Percentiles rank a stretch among this genome's conserved stretches.
Conservation (phyloP, 495 filamentous ascomycete species). For the Pyronema omphalodes region DNA sequence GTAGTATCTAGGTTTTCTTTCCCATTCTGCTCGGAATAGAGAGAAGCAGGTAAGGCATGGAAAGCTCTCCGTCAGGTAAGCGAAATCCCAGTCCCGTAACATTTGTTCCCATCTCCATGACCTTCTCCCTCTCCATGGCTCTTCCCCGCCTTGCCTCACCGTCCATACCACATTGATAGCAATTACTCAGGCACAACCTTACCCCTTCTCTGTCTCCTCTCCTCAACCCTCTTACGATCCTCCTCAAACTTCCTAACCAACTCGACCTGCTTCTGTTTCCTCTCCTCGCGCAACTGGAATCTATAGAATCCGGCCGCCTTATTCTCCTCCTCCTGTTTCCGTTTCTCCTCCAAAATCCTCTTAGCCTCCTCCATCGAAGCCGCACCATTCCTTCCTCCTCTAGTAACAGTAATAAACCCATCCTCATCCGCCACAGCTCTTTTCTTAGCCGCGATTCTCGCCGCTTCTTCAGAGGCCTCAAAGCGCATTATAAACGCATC, state of each 20-base stretch:
- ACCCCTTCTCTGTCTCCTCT: constrained; percentile 35
- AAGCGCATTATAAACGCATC: constrained; percentile 70
- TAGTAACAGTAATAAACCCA: constrained; percentile 81
- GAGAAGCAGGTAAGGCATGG: no score
- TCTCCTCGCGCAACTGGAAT: constrained; percentile 78
- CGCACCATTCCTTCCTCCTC: constrained; percentile 43
- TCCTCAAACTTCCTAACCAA: constrained; percentile 47
- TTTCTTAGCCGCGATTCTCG: constrained; percentile 40
- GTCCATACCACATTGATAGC: constrained; percentile 26
- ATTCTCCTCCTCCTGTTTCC: constrained; percentile 48
- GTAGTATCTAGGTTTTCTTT: no score
- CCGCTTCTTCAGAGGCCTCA: constrained; percentile 46
- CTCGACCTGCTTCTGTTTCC: constrained; percentile 60
- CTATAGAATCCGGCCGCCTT: constrained; percentile 71
- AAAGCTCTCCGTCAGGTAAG: no score
- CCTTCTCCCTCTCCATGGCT: no score
- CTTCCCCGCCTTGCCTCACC: no score
- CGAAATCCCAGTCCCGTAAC: no score
- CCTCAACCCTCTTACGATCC: constrained; percentile 42
- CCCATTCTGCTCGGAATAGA: no score
- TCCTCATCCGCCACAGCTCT: constrained; percentile 76
- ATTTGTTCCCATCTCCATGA: no score
- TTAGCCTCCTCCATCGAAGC: constrained; percentile 57
- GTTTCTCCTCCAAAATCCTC: constrained; percentile 51
- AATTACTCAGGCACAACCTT: constrained; percentile 30